These are phyloP conservation scores for Vigna radiata DNA, from an alignment of 306 rosid species.

Conservation along the genomic window DNA sequence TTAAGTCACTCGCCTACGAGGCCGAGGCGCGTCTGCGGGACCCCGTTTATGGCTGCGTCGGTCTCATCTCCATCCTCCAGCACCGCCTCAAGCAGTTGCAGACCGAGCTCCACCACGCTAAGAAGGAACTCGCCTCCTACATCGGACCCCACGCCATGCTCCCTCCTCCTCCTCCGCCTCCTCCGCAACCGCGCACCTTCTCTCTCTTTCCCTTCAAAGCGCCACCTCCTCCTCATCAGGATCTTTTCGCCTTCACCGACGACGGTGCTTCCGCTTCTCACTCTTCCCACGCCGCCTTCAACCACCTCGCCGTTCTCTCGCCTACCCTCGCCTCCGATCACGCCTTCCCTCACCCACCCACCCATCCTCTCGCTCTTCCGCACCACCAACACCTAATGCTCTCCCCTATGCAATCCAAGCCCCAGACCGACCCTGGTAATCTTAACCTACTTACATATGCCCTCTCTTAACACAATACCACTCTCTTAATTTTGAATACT, in stretches of 20 bases:
- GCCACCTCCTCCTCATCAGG: background rate
- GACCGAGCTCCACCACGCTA: conserved; percentile 39
- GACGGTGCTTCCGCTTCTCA: background rate
- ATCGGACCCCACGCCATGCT: conserved; percentile 3
- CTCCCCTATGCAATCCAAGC: conserved; percentile 20
- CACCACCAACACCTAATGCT: conserved; percentile 44
- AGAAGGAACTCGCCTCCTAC: conserved; percentile 39
- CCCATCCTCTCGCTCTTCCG: conserved; percentile 4
- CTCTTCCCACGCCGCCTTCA: background rate
- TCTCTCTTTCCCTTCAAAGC: conserved; percentile 9
- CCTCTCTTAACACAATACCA: background rate
- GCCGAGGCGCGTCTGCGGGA: conserved; percentile 51
- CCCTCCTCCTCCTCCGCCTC: background rate
- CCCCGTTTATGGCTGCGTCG: conserved; percentile 55
- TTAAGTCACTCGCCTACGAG: conserved; percentile 50
- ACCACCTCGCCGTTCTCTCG: background rate
- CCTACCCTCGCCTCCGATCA: background rate
- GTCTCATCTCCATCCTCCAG: conserved; percentile 42
- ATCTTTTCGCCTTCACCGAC: background rate
- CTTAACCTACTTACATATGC: background rate
- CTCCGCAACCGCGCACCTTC: background rate
- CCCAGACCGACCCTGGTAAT: conserved; percentile 49
- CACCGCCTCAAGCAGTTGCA: conserved; percentile 32
- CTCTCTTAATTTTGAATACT: background rate
- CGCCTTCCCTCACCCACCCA: background rate